Percentiles rank a stretch among this genome's conserved stretches.
Conservation (phyloP, 345 rosid species). For the Lumnitzera racemosa region DNA sequence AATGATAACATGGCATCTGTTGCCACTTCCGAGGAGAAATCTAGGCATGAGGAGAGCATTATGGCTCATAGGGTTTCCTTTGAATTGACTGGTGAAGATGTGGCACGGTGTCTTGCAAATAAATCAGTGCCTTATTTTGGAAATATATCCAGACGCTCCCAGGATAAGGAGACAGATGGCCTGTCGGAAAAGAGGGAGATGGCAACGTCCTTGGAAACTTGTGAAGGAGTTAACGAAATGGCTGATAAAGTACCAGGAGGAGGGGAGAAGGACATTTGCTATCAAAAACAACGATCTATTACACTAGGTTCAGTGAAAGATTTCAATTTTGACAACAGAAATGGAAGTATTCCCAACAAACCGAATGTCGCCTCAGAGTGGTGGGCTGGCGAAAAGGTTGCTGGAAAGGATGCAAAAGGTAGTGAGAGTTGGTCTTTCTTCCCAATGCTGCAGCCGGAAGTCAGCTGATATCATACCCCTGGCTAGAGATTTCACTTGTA, state of each 20-base stretch:
- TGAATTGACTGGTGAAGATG: conserved; percentile 94
- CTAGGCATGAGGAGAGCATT: conserved; percentile 31
- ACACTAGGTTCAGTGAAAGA: conserved; percentile 86
- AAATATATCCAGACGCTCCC: conserved; percentile 24
- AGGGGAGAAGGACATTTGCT: conserved; percentile 32
- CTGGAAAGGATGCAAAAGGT: conserved; percentile 43
- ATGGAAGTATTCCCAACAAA: conserved; percentile 54
- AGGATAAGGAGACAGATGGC: conserved; percentile 17
- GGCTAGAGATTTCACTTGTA: conserved; percentile 2
- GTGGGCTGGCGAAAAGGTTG: conserved; percentile 87
- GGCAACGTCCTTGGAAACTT: conserved; percentile 15
- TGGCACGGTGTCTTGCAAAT: conserved; percentile 79
- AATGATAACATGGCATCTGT: conserved; percentile 39
- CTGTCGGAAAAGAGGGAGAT: conserved; percentile 13
- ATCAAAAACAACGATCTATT: conserved; percentile 59
- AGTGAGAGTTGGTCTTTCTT: conserved; percentile 79
- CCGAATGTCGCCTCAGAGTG: conserved; percentile 47
- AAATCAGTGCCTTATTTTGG: conserved; percentile 32
- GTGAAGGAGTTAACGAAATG: conserved; percentile 18
- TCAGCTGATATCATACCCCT: conserved; percentile 36
- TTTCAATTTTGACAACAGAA: conserved; percentile 73
- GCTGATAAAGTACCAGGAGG: conserved; percentile 32
- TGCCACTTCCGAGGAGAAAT: conserved; percentile 36
- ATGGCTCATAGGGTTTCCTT: conserved; percentile 79
- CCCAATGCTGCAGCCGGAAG: conserved; percentile 76